Evolutionary conservation across 2,329 filamentous ascomycete genomes (phyloP), one percentile per base, ranked within the genome.

Genomic region (Colletotrichum tropicicola): DNA sequence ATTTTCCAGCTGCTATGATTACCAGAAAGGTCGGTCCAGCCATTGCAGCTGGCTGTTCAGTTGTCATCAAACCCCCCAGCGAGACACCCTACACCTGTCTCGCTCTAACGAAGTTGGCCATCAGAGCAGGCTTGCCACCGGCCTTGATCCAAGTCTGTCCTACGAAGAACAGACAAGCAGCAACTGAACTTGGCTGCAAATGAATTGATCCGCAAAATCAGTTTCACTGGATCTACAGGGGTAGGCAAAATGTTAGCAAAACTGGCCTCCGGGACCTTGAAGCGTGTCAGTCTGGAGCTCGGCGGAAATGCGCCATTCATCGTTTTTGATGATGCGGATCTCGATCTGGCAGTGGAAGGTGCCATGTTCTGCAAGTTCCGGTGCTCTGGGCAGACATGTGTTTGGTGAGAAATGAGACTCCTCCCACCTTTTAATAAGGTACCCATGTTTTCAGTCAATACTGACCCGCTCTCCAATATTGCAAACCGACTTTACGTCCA

Each of bases 281-380:
- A 93, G 83, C 92, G 92, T 75, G 82, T 92, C 2, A 90, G 88
- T 1, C 91, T 92, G 72, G 91, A 93, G 72, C 84, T 93, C 4
- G 91, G 91, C 30, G 91, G 91, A 17, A 93, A 92, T 73, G 89
- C 90, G 0, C 91, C 91, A 1, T 92, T 92, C 75, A n/a, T n/a
- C n/a, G n/a, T n/a, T n/a, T n/a, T n/a, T n/a, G n/a, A 92, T 68
- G 90, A 92, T 70, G 87, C 90, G n/a, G 88, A 92, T 71, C 79
- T 93, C n/a, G 89, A 92, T 44, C 80, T 82, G 19, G 91, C 91
- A 0, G 87, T 93, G 12, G 79, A 81, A 0, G 90, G 90, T 23
- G 88, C 90, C 28, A 85, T 92, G 47, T 78, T 86, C 30, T 89
- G 87, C 62, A 93, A 93, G 73, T 93, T 92, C 83, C 86, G 91